A percentile compares a stretch with the other conserved stretches of the same genome.
These are phyloP conservation scores for Russula olivacea DNA, from an alignment of 768 basidiomycete species.

Conservation along the genomic window DNA sequence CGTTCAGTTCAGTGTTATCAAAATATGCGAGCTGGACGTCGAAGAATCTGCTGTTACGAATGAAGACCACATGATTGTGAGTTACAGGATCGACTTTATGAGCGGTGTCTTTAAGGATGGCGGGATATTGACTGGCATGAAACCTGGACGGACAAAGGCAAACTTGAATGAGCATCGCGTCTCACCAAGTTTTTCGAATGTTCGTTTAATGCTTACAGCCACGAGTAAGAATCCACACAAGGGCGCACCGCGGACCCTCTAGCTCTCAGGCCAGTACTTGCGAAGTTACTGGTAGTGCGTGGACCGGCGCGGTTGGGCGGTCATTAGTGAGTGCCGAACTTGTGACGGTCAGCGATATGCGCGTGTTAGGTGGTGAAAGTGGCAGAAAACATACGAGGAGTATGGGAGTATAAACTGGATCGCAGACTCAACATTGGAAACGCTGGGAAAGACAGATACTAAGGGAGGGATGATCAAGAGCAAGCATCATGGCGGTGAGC, in stretches of 20 bases:
- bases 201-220: constrained; percentile 51
- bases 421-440: constrained; percentile 3
- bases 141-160: constrained; percentile 45
- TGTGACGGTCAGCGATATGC: background rate
- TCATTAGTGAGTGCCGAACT: background rate
- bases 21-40: constrained; percentile 64
- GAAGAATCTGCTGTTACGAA: constrained; percentile 90
- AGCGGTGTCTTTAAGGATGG: constrained; percentile 76
- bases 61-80: constrained; percentile 85
- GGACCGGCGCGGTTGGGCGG: background rate
- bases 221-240: constrained; percentile 89
- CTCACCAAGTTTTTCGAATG: background rate
- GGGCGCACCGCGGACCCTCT: constrained; percentile 71
- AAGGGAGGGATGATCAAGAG: too few species aligned
- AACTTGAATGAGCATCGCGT: background rate
- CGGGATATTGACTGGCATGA: constrained; percentile 87
- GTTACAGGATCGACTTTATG: constrained; percentile 65
- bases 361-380: background rate
- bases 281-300: background rate
- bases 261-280: constrained; percentile 54
- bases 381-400: constrained; percentile 1
- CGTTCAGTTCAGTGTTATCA: constrained; percentile 64
- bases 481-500: too few species aligned
- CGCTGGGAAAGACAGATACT: too few species aligned
- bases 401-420: background rate